phyloP scores from a whole-genome alignment of 495 filamentous ascomycete species.

The Arthonia radiata region DNA sequence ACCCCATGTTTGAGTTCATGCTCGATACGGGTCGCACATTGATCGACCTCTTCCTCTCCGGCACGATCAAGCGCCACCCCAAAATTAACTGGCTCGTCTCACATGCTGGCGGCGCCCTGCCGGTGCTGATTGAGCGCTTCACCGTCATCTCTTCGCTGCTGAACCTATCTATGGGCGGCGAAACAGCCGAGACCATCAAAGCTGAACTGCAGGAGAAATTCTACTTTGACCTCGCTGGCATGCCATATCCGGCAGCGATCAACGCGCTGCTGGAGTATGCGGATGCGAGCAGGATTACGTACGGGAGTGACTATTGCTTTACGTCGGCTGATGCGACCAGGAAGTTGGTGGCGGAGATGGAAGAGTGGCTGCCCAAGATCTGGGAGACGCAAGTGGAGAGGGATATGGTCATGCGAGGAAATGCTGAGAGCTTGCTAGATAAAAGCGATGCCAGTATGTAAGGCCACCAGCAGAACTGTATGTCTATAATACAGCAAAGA shows the following conservation, averaged over 20 bases:
- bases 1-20: slow-evolving; percentile 29
- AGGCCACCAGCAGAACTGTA: too few species aligned
- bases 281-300: slow-evolving; percentile 19
- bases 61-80: slow-evolving; percentile 18
- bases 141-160: slow-evolving; percentile 4
- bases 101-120: slow-evolving; percentile 24
- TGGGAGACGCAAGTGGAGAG: too few species aligned
- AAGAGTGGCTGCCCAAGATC: not conserved
- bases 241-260: slow-evolving; percentile 21
- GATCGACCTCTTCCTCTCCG: slow-evolving; percentile 22
- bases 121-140: slow-evolving; percentile 20
- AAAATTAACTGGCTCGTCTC: slow-evolving; percentile 21
- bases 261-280: slow-evolving; percentile 11
- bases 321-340: slow-evolving; percentile 5
- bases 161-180: slow-evolving; percentile 6
- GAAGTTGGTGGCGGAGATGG: slow-evolving; percentile 3
- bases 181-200: slow-evolving; percentile 4
- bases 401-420: too few species aligned
- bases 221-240: slow-evolving; percentile 20
- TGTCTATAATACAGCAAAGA: too few species aligned
- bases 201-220: slow-evolving; percentile 14
- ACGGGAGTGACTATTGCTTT: slow-evolving; percentile 22
- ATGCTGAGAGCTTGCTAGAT: too few species aligned
- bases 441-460: too few species aligned
- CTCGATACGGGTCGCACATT: slow-evolving; percentile 27